Evolutionary conservation across 148 eudicot genomes (phyloP).

Genomic region (Drosera capensis): DNA sequence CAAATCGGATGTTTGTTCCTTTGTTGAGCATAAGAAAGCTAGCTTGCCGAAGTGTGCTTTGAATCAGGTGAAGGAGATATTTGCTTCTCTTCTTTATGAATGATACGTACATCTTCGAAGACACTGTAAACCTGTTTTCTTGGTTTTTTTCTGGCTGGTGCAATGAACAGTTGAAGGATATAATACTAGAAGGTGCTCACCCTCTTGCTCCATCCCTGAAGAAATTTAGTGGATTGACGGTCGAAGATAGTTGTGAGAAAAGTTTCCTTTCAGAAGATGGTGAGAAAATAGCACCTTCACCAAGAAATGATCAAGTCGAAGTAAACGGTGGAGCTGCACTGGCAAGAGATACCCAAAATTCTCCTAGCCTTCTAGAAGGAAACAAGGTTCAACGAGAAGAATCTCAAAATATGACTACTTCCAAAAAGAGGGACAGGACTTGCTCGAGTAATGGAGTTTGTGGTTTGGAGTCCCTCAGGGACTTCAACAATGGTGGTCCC

Average conservation of each 20-base stretch:
- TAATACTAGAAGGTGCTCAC: constrained; percentile 27
- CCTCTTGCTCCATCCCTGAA: constrained; percentile 26
- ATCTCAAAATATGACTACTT: constrained; percentile 6
- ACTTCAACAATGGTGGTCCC: constrained; percentile 8
- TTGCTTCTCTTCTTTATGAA: background rate
- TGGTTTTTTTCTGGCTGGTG: constrained; percentile 3
- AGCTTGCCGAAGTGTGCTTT: constrained; percentile 28
- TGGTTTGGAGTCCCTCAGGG: constrained; percentile 2
- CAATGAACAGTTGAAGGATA: constrained; percentile 41
- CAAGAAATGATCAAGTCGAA: constrained; percentile 5
- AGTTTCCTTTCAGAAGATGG: constrained; percentile 7
- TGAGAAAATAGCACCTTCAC: constrained; percentile 7
- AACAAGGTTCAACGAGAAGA: constrained; percentile 6
- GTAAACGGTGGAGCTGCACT: constrained; percentile 1
- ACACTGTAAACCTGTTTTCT: background rate
- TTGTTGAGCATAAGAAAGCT: constrained; percentile 33
- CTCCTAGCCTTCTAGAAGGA: constrained; percentile 2
- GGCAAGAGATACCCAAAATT: constrained; percentile 8
- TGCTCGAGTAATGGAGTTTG: constrained; percentile 7
- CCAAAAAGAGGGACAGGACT: constrained; percentile 15
- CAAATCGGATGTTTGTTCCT: constrained; percentile 25
- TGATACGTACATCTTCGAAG: background rate
- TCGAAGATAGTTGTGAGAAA: constrained; percentile 7
- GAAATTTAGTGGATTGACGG: constrained; percentile 25
- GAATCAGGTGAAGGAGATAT: constrained; percentile 26